Evolutionary conservation across 169 alveolate genomes (phyloP), one percentile per base, ranked within the genome.

Genomic region (Cryptosporidium andersoni): DNA sequence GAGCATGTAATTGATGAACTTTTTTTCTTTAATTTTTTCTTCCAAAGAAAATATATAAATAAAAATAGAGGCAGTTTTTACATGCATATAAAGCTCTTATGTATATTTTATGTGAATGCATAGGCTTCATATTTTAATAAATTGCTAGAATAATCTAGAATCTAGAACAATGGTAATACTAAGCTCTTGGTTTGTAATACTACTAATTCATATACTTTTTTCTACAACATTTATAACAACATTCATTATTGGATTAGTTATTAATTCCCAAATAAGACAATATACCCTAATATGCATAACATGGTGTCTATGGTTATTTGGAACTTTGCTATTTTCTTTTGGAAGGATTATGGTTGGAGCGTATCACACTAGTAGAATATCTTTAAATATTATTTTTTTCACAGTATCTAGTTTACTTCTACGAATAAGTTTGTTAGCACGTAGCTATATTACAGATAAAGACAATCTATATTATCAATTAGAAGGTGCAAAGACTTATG

Each of bases 211-310:
- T 62, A 55, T 81, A 55, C 49, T 81, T 16, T 81, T 81, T 60
- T 81, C 89, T 5, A 64, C 89, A 5, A 64, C 89, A 11, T 81
- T 81, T 58, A 16, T 81, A 34, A 67, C 89, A 37, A 55, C 81
- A 55, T 64, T 65, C 49, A 36, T 64, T 36, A 16, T 81, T 36
- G 56, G 49, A 4, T n/a, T 81, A 37, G 48, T 81, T n/a, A 60
- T 81, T 12, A 81, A 81, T 51, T 51, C 81, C 47, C 48, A 52
- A 42, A 39, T 81, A 39, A 58, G 89, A 8, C 81, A 48, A n/a
- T 60, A 65, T 36, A 43, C 51, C 34, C 52, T 81, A 63, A 56
- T 81, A 40, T 81, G 89, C 40, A 51, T 65, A 55, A 65, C 89
- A 36, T 81, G 89, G 89, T 55, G 81, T 36, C 49, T 60, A 36